A percentile compares a stretch with the other conserved stretches of the same genome.
Evolutionary conservation across 1,284 basidiomycete species (phyloP).

Genomic region (Ustilago trichophora): DNA sequence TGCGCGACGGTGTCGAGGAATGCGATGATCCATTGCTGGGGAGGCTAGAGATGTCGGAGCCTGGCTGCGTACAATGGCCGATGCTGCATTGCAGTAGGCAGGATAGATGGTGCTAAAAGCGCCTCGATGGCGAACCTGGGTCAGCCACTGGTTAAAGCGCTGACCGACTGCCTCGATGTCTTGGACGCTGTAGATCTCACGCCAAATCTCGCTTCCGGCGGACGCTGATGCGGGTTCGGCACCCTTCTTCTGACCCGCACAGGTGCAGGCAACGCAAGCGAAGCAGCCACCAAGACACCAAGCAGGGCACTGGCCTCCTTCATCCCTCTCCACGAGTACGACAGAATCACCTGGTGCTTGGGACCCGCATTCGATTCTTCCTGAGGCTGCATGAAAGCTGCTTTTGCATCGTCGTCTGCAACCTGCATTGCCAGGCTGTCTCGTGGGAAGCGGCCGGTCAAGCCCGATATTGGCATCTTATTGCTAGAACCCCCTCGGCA

Average conservation of each 20-base stretch:
- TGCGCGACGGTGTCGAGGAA: slow-evolving; percentile 49
- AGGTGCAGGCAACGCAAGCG: slow-evolving; percentile 30
- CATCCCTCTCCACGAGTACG: slow-evolving; percentile 67
- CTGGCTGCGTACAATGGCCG: slow-evolving; percentile 48
- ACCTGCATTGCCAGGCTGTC: slow-evolving; percentile 55
- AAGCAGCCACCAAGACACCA: slow-evolving; percentile 52
- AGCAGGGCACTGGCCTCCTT: slow-evolving; percentile 66
- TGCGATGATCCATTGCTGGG: slow-evolving; percentile 61
- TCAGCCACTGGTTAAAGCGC: slow-evolving; percentile 65
- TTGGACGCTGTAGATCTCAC: slow-evolving; percentile 23
- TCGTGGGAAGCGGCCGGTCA: slow-evolving; percentile 41
- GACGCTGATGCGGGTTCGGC: slow-evolving; percentile 3
- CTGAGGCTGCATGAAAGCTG: slow-evolving; percentile 29
- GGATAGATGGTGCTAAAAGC: slow-evolving; percentile 67
- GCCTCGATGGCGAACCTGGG: slow-evolving; percentile 65
- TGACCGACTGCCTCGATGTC: slow-evolving; percentile 54
- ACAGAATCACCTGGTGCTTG: slow-evolving; percentile 65
- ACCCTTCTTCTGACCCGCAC: slow-evolving; percentile 10
- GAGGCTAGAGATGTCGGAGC: slow-evolving; percentile 46
- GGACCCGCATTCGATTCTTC: slow-evolving; percentile 52
- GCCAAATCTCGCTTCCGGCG: slow-evolving; percentile 19
- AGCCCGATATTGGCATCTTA: slow-evolving; percentile 35
- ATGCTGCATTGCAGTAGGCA: slow-evolving; percentile 58
- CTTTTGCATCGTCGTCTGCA: slow-evolving; percentile 40
- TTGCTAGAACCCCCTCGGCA: slow-evolving; percentile 3